phyloP scores from a whole-genome alignment of 768 basidiomycete genomes.

The Naganishia vaughanmartiniae region DNA sequence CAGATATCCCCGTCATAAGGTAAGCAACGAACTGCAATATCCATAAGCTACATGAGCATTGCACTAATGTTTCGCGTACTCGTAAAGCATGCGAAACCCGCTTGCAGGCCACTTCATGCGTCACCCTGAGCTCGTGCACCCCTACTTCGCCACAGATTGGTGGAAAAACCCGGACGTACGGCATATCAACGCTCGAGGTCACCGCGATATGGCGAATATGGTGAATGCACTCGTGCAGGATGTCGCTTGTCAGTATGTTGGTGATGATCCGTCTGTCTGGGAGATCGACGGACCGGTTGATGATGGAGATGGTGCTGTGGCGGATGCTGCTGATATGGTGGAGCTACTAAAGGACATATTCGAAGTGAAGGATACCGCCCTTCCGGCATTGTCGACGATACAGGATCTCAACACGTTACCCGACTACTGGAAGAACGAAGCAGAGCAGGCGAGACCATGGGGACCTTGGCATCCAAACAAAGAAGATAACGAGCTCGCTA shows the following conservation, averaged over 20 bases:
- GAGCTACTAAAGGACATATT: not conserved
- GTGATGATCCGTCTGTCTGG: not conserved
- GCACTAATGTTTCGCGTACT: not conserved
- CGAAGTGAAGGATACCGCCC: not conserved
- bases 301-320: not conserved
- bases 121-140: slow-evolving; percentile 45
- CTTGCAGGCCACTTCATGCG: slow-evolving; percentile 47
- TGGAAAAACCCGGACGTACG: slow-evolving; percentile 50
- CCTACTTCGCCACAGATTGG: slow-evolving; percentile 48
- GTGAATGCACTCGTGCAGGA: slow-evolving; percentile 43
- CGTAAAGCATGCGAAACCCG: slow-evolving; percentile 44
- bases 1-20: slow-evolving; percentile 50
- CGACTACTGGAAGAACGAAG: slow-evolving; percentile 20
- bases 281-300: not conserved
- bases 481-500: slow-evolving; percentile 17
- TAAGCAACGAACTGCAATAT: slow-evolving; percentile 10
- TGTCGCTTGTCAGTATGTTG: slow-evolving; percentile 40
- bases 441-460: slow-evolving; percentile 30
- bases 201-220: slow-evolving; percentile 47
- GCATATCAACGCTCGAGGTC: slow-evolving; percentile 46
- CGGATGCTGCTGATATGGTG: slow-evolving; percentile 2
- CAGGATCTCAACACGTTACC: not conserved
- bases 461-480: slow-evolving; percentile 27
- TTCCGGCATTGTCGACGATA: not conserved
- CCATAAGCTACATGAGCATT: not conserved